phyloP scores from a whole-genome alignment of 805 yeast species.

The Kluyveromyces starmeri region DNA sequence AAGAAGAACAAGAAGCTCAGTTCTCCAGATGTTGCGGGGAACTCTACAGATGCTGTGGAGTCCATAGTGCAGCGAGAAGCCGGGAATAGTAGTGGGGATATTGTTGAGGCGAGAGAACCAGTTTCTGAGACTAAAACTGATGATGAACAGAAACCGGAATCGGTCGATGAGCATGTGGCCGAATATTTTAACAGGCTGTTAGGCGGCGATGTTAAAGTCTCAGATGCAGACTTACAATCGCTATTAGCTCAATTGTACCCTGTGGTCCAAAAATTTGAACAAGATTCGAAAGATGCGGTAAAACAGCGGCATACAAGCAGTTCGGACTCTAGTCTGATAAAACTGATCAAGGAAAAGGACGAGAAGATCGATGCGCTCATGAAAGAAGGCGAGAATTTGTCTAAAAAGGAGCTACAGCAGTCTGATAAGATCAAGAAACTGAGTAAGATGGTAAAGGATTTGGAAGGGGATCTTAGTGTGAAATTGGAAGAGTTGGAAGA shows the following conservation, averaged over 20 bases:
- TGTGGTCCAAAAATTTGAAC: neutral
- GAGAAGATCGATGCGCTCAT: constrained; percentile 54
- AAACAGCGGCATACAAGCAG: neutral
- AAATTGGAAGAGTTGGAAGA: constrained; percentile 21
- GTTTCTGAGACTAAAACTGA: neutral
- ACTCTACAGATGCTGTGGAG: constrained; percentile 5
- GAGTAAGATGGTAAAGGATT: constrained; percentile 30
- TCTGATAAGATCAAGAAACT: constrained; percentile 59
- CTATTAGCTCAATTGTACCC: neutral
- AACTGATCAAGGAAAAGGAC: constrained; percentile 34
- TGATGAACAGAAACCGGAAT: neutral
- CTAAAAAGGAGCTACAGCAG: constrained; percentile 60
- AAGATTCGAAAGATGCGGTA: neutral
- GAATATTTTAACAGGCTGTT: neutral
- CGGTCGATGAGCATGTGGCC: too few species aligned
- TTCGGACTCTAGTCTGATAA: constrained; percentile 16
- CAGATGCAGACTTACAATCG: neutral
- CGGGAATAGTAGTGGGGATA: neutral
- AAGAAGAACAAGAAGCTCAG: constrained; percentile 22
- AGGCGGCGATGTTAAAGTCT: neutral
- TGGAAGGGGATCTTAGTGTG: constrained; percentile 19
- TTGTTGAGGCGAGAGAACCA: constrained; percentile 1
- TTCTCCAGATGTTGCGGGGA: constrained; percentile 6
- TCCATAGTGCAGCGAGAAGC: neutral
- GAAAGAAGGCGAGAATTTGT: constrained; percentile 67